Percentiles rank a stretch among this genome's conserved stretches.
phyloP scores from a whole-genome alignment of 192 early-diverging fungal genomes.

The Blastocladiella britannica region DNA sequence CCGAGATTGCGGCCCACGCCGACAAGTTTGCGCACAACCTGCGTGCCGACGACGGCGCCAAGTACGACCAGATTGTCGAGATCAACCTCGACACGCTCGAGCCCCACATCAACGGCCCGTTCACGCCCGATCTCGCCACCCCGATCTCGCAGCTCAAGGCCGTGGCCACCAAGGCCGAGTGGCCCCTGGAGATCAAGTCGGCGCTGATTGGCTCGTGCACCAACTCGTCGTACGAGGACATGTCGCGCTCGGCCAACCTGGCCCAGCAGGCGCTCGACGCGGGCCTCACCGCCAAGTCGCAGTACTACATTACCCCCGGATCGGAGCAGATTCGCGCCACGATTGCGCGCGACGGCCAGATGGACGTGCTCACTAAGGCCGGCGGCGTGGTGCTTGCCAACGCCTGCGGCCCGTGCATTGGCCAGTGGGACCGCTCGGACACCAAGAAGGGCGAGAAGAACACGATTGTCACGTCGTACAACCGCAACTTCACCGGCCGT shows the following conservation, averaged over 20 bases:
- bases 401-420: conserved; percentile 97
- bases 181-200: conserved; percentile 72
- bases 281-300: conserved; percentile 60
- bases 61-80: conserved; percentile 86
- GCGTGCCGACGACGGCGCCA: conserved; percentile 60
- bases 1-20: conserved; percentile 54
- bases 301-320: conserved; percentile 83
- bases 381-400: conserved; percentile 86
- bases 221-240: conserved; percentile 97
- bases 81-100: conserved; percentile 81
- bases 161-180: conserved; percentile 61
- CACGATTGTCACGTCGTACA: conserved; percentile 96
- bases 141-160: conserved; percentile 84
- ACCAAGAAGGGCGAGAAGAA: conserved; percentile 90
- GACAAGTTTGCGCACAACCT: conserved; percentile 74
- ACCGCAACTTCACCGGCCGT: conserved; percentile 98
- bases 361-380: conserved; percentile 45
- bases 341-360: conserved; percentile 75
- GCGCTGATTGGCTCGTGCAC: conserved; percentile 95
- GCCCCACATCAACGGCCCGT: conserved; percentile 92
- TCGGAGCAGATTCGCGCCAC: conserved; percentile 96
- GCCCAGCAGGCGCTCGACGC: conserved; percentile 59
- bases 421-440: conserved; percentile 96
- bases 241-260: conserved; percentile 76
- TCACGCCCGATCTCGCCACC: conserved; percentile 86